Evolutionary conservation across 169 alveolate species (phyloP).

Genomic region (Cryptosporidium bovis): DNA sequence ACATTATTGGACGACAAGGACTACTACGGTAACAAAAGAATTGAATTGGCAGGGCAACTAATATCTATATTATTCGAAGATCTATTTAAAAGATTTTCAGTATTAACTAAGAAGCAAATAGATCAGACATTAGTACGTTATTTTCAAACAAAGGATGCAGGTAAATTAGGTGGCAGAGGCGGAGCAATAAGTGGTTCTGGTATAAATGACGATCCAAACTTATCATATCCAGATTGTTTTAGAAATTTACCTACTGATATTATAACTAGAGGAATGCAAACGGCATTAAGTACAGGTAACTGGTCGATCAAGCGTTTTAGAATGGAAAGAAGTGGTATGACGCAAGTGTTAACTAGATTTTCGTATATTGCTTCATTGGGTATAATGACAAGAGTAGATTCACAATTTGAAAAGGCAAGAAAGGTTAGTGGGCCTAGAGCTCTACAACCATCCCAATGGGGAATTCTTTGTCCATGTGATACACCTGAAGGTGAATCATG

Average conservation of each 20-base stretch:
- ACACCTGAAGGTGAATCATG: constrained; percentile 99
- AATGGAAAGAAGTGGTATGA: constrained; percentile 98
- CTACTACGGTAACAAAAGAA: constrained; percentile 99
- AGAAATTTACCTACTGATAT: constrained; percentile 91
- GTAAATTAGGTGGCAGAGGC: constrained; percentile 73
- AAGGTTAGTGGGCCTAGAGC: constrained; percentile 99
- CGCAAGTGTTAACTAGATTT: constrained; percentile 96
- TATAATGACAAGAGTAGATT: constrained; percentile 93
- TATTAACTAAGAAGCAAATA: constrained; percentile 87
- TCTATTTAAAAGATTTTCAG: constrained; percentile 83
- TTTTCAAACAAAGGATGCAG: constrained; percentile 80
- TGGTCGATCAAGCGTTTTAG: constrained; percentile 98
- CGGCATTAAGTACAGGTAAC: constrained; percentile 97
- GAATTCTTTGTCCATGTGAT: constrained; percentile 99
- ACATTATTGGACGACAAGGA: constrained; percentile 97
- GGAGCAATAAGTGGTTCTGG: too few species aligned
- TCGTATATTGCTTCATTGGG: constrained; percentile 97
- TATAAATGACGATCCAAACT: constrained; percentile 43
- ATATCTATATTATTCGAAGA: constrained; percentile 98
- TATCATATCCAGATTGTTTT: constrained; percentile 89
- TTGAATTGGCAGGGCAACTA: constrained; percentile 98
- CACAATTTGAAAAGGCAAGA: constrained; percentile 94
- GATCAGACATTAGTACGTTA: constrained; percentile 84
- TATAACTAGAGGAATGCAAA: constrained; percentile 95
- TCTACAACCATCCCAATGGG: constrained; percentile 99